phyloP scores from a whole-genome alignment of 2,329 filamentous ascomycete species.

The Alternaria tenuissima region DNA sequence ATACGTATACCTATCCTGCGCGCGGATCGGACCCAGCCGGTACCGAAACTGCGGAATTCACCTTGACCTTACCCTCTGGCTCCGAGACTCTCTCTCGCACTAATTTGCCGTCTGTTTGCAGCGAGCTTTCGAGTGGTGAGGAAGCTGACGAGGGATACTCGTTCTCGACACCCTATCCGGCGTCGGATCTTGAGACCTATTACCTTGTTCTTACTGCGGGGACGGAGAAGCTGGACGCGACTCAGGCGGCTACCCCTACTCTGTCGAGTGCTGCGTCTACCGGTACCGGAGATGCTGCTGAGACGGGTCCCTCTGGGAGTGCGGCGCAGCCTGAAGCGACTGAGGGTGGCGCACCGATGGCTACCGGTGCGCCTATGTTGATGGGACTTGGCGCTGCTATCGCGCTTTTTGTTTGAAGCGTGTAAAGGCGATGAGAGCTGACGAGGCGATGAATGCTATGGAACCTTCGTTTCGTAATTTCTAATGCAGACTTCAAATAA shows the following conservation, averaged over 20 bases:
- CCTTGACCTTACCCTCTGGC: neutral
- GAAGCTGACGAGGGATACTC: too few relatives aligned
- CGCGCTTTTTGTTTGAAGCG: neutral
- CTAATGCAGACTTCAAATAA: neutral
- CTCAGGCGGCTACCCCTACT: neutral
- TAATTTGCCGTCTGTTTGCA: neutral
- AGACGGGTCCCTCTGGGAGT: neutral
- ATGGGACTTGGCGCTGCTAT: neutral
- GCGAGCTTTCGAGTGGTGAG: neutral
- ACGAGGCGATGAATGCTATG: too few relatives aligned
- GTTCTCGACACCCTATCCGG: too few relatives aligned
- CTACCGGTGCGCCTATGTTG: neutral
- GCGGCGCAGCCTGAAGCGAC: neutral
- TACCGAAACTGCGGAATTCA: neutral
- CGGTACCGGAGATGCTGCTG: neutral
- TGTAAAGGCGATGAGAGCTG: too few relatives aligned
- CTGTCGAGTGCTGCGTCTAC: neutral
- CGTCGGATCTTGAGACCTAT: neutral
- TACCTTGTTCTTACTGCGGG: slow-evolving; percentile 5
- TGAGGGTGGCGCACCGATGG: neutral
- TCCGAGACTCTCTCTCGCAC: rapidly evolving
- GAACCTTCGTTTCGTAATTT: neutral
- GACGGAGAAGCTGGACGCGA: neutral
- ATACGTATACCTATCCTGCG: neutral
- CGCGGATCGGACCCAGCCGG: neutral